Evolutionary conservation across 2,329 filamentous ascomycete species (phyloP), one percentile per base, ranked within the genome.

Genomic region (Claviceps sp.): DNA sequence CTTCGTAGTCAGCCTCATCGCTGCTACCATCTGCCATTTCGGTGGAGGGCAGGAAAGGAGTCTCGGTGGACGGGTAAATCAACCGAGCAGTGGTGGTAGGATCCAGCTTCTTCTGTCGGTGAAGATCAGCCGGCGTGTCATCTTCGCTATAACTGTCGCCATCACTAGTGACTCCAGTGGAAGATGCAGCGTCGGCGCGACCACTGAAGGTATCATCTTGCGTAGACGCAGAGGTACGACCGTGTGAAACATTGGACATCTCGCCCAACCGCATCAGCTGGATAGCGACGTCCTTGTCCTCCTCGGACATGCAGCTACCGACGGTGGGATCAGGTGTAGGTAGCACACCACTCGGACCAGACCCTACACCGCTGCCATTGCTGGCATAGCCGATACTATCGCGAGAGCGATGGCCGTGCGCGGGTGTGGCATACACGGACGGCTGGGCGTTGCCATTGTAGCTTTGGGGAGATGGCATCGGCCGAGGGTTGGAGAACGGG

Each of bases 311-410:
- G 67, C 88, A 94, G 70, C 91, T 97, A 51, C 88, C 88, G 60
- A 97, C 86, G 13, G 93, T 98, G n/a, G 91, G 91, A 61, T 97
- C 93, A 26, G 93, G 93, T 2, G 93, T 98, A 20, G 90, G 90
- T 57, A 96, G 74, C 59, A 94, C 48, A 50, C 48, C 79, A 51
- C 83, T 65, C 64, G 69, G 63, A 47, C 60, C 64, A 41, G 55
- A 61, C 41, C 51, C 54, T 8, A 60, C 54, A 50, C 65, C 59
- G 48, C 70, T 66, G 57, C 72, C 68, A 57, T 65, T 66, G 57
- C 70, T 68, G 38, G 76, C 71, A 57, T 79, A 78, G 54, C 74
- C 75, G 55, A 79, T 74, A 62, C 81, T 82, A 52, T 79, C 78
- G 54, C 85, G 83, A 59, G 82, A 75, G 56, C 83, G 82, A 64